Percentiles rank a stretch among this genome's conserved stretches.
These are phyloP conservation scores for Niveomyces coronatus DNA, from an alignment of 2,329 filamentous ascomycete genomes.

Conservation along the genomic window DNA sequence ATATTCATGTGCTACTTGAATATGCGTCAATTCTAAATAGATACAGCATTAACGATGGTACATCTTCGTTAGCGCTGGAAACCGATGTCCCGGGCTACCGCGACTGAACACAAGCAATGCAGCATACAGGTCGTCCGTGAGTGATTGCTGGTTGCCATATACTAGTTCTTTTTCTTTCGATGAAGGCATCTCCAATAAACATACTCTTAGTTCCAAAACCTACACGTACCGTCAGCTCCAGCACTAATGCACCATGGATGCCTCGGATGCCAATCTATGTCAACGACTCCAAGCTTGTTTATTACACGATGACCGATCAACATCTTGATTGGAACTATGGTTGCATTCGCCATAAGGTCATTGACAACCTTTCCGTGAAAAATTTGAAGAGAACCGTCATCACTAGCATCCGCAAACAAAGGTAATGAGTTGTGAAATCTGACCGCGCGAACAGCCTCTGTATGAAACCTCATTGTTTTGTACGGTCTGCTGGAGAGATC, in stretches of 20 bases:
- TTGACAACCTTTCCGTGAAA: slow-evolving; percentile 95
- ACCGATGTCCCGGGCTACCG: too few relatives aligned
- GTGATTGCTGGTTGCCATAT: neutral
- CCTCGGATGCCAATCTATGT: slow-evolving; percentile 89
- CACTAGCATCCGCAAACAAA: slow-evolving; percentile 87
- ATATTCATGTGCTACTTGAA: too few relatives aligned
- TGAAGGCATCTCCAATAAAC: neutral
- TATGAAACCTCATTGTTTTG: slow-evolving; percentile 93
- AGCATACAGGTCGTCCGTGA: too few relatives aligned
- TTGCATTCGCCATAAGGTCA: slow-evolving; percentile 92
- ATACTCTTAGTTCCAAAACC: slow-evolving; percentile 62
- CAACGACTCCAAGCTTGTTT: slow-evolving; percentile 79
- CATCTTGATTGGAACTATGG: slow-evolving; percentile 92
- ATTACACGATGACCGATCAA: slow-evolving; percentile 82
- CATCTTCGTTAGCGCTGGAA: too few relatives aligned
- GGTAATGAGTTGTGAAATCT: slow-evolving; percentile 75
- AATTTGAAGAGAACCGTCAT: slow-evolving; percentile 88
- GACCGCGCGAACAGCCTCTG: slow-evolving; percentile 81
- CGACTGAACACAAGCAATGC: too few relatives aligned
- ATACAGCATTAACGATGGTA: too few relatives aligned
- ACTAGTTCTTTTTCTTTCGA: neutral
- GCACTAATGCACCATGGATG: slow-evolving; percentile 94
- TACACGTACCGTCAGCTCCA: slow-evolving; percentile 85
- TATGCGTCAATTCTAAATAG: too few relatives aligned
- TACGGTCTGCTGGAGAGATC: slow-evolving; percentile 85